Base-by-base conservation (phyloP, 768 basidiomycete genomes). In the Phanerodontia chrysosporium region DNA sequence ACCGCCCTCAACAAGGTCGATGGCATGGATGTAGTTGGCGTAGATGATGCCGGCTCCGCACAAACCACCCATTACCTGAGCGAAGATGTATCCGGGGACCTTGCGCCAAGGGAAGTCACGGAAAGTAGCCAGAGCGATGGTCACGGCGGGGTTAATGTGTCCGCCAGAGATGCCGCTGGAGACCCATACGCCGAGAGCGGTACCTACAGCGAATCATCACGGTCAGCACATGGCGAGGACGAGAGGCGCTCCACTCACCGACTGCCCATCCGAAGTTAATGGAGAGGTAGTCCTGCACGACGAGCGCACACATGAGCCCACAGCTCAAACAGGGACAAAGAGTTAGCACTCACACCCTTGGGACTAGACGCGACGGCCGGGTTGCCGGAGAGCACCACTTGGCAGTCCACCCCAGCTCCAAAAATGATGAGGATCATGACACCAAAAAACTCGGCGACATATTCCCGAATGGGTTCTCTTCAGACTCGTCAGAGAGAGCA, bases 101-200 rank as follows among this genome's bases (percentile, higher is more conserved):
- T 92, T 92, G 63, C 78, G 79, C 86, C 88, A 88, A 0, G 91
- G 89, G 71, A 93, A 92, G 48, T 78, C 79, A 62, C 90, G 83
- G 70, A 84, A 84, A 2, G 82, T 75, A 3, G 87, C 88, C 46
- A 91, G 66, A 14, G 83, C 78, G 51, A 93, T 71, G 18, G 91
- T 93, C 25, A 92, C 73, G 2, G 74, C 72, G 14, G 75, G 74
- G 51, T 76, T 76, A 55, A 75, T 69, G 58, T 91, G 89, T 28
- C 87, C 89, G 6, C 86, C 88, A 48, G 89, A 89, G 58, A 88
- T 79, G 48, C 84, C 83, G 51, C 78, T 79, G 22, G 79, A 79
- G 2, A 83, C 77, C 86, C 85, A 90, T 10, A 86, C 86, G 30
- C 86, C 89, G 69, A 89, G 73, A 9, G 84, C 81, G 3, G 82